Evolutionary conservation across 495 filamentous ascomycete genomes (phyloP).

Genomic region (Aeminium ludgeri): DNA sequence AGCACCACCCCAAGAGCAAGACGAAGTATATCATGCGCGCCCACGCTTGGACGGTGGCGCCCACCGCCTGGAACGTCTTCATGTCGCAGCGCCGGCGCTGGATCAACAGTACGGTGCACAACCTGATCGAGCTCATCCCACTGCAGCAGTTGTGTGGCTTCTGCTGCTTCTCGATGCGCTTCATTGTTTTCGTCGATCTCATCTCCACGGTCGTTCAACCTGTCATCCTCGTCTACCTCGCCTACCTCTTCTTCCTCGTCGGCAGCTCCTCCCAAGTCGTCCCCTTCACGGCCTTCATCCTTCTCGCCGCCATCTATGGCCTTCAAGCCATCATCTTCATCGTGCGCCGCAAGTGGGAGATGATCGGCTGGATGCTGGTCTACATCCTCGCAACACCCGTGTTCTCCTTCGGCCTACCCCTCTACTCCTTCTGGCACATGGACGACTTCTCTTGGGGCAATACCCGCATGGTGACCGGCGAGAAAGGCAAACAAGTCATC

Average conservation of each 20-base stretch:
- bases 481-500: slow-evolving; percentile 79
- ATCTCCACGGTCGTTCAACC: slow-evolving; percentile 83
- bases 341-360: slow-evolving; percentile 89
- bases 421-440: slow-evolving; percentile 99
- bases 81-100: slow-evolving; percentile 94
- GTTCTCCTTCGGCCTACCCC: slow-evolving; percentile 75
- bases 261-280: slow-evolving; percentile 40
- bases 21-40: slow-evolving; percentile 90
- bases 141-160: slow-evolving; percentile 92
- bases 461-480: slow-evolving; percentile 91
- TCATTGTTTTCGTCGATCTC: slow-evolving; percentile 89
- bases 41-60: slow-evolving; percentile 90
- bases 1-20: slow-evolving; percentile 84
- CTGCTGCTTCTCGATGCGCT: slow-evolving; percentile 99
- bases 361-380: slow-evolving; percentile 98
- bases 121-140: slow-evolving; percentile 87
- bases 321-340: slow-evolving; percentile 97
- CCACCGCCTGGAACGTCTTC: slow-evolving; percentile 85
- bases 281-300: slow-evolving; percentile 69
- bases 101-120: slow-evolving; percentile 99
- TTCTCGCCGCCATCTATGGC: slow-evolving; percentile 89
- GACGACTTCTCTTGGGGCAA: slow-evolving; percentile 99
- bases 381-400: slow-evolving; percentile 86
- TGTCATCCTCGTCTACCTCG: slow-evolving; percentile 79
- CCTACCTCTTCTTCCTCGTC: slow-evolving; percentile 70